Percentiles rank a stretch among this genome's conserved stretches.
phyloP scores from a whole-genome alignment of 148 eudicot genomes.

The Dianthus caryophyllus region DNA sequence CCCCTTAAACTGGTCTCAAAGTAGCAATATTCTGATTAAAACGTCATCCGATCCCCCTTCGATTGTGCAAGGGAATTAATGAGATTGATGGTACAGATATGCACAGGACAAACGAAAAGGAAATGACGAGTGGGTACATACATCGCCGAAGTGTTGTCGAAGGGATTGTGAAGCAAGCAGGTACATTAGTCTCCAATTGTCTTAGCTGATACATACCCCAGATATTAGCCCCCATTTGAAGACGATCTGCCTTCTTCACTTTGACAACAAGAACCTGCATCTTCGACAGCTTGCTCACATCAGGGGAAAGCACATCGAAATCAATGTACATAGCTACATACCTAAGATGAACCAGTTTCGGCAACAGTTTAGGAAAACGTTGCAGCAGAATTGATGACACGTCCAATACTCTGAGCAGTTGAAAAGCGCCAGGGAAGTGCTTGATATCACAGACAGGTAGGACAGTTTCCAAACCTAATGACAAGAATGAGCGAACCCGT shows the following conservation, averaged over 20 bases:
- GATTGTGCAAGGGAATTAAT: too few species aligned
- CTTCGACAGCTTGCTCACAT: constrained; percentile 16
- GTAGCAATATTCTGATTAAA: too few species aligned
- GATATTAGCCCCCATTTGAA: constrained; percentile 17
- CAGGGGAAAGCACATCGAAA: constrained; percentile 17
- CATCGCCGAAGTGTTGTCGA: constrained; percentile 4
- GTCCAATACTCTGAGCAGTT: constrained; percentile 20
- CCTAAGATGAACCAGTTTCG: constrained; percentile 15
- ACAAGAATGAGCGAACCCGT: constrained; percentile 17
- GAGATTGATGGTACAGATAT: too few species aligned
- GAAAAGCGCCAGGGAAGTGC: constrained; percentile 14
- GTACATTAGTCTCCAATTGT: constrained; percentile 14
- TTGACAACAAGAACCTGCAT: constrained; percentile 15
- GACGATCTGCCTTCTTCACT: not conserved
- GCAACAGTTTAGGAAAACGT: constrained; percentile 16
- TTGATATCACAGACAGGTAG: constrained; percentile 3
- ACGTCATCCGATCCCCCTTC: too few species aligned
- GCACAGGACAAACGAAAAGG: too few species aligned
- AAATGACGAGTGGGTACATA: not conserved
- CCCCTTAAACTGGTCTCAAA: not conserved
- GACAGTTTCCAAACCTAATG: constrained; percentile 10
- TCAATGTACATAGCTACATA: constrained; percentile 16
- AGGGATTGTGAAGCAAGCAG: constrained; percentile 8
- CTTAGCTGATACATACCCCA: constrained; percentile 21
- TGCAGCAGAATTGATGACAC: constrained; percentile 14